Base-by-base conservation (phyloP, 2,329 filamentous ascomycete genomes). In the Ophiostoma himal-ulmi region DNA sequence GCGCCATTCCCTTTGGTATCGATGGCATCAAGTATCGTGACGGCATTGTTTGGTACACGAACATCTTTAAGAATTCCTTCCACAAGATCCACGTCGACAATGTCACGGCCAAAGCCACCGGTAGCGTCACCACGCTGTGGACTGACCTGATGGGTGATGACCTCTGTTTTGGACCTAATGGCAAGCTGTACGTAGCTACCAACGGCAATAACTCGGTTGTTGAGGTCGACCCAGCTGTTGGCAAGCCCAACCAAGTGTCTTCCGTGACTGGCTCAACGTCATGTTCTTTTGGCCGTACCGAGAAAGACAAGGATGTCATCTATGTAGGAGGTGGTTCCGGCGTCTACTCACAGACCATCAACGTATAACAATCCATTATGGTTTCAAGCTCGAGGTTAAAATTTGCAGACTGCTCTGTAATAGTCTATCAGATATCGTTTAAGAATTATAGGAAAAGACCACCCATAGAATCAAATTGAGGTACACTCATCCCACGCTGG, bases 231-330 rank as follows among this genome's bases (percentile, higher is more conserved):
- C n/a, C n/a, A 4, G 11, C 52, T 13, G 52, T 57, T 11, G 52
- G 52, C n/a, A 57, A 57, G n/a, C 52, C 52, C 2, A 26, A 57
- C 52, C 52, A 57, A 22, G 52, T 57, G 22, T 11, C 52, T 13
- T 74, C 54, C 1, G 75, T 79, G 5, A 74, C 72, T 1, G 77
- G 76, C 4, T 75, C 74, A 17, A 78, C 77, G 5, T 75, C 74
- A 54, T 78, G 77, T 57, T 76, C 75, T 0, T 77, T 78, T 71
- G 77, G 77, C 1, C 72, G 77, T 62, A 75, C 74, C 3, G 77
- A 76, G 39, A 74, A 70, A 52, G 77, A 78, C 68, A 75, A 73
- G 69, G 74, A 77, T 68, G 75, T 77, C 3, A 73, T 74, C 1
- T 78, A 78, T 69, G 76, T 78, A 0, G 75, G 76, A 3, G 76